These are phyloP conservation scores for Salix exigua DNA, from an alignment of 345 rosid species.

Conservation along the genomic window DNA sequence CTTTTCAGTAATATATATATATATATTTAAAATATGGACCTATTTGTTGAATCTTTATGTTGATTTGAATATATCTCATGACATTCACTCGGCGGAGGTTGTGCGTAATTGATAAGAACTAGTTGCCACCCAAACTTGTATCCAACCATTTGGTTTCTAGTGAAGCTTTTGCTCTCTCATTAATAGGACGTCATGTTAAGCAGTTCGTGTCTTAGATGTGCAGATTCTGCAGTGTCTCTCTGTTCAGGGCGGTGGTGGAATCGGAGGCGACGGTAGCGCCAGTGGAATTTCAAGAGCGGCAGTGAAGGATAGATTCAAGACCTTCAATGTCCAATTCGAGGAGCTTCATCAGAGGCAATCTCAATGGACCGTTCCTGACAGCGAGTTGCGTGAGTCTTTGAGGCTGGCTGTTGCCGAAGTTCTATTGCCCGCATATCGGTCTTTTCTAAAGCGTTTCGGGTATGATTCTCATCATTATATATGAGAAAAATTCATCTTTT, in stretches of 20 bases:
- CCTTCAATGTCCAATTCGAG: slow-evolving; percentile 79
- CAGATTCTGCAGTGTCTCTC: slow-evolving; percentile 95
- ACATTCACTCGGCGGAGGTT: not conserved
- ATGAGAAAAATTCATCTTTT: not conserved
- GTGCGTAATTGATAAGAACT: not conserved
- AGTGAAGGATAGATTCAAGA: slow-evolving; percentile 89
- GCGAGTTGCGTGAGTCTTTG: slow-evolving; percentile 82
- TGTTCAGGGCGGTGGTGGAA: slow-evolving; percentile 42
- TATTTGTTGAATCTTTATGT: not conserved
- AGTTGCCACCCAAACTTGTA: not conserved
- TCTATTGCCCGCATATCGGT: slow-evolving; percentile 90
- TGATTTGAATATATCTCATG: not conserved
- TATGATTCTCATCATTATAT: slow-evolving; percentile 13
- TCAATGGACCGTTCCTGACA: slow-evolving; percentile 98
- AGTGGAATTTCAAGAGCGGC: slow-evolving; percentile 61
- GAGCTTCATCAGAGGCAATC: slow-evolving; percentile 91
- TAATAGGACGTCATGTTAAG: slow-evolving; percentile 3
- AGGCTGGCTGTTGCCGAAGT: slow-evolving; percentile 98
- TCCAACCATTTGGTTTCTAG: not conserved
- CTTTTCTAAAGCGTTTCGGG: slow-evolving; percentile 87
- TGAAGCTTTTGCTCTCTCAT: not conserved
- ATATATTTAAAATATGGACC: not conserved
- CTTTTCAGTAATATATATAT: too few relatives aligned
- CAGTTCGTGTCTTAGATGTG: slow-evolving; percentile 14
- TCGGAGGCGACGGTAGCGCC: slow-evolving; percentile 28